A percentile compares a stretch with the other conserved stretches of the same genome.
These are phyloP conservation scores for Nemania serpens DNA, from an alignment of 2,329 filamentous ascomycete species.

Conservation along the genomic window DNA sequence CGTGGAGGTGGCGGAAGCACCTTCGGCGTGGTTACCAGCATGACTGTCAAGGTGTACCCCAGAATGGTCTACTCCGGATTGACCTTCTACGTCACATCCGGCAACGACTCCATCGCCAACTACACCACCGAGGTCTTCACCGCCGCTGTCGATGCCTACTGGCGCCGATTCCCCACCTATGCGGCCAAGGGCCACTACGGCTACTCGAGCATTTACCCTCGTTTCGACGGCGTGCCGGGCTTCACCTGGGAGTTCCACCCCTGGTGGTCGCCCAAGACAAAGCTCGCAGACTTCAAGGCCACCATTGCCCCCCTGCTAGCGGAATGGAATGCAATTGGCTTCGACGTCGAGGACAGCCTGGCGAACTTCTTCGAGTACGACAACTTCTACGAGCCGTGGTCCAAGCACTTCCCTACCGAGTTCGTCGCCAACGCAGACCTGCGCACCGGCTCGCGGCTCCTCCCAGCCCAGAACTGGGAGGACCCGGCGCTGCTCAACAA, in stretches of 20 bases:
- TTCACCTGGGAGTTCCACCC: conserved; percentile 32
- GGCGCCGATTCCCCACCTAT: conserved; percentile 20
- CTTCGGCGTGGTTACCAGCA: conserved; percentile 43
- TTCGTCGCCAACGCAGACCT: conserved; percentile 17
- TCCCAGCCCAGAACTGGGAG: conserved; percentile 46
- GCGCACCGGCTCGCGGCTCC: conserved; percentile 46
- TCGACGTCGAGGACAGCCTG: conserved; percentile 6
- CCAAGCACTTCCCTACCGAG: conserved; percentile 45
- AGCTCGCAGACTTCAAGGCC: conserved; percentile 40
- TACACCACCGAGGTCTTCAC: conserved; percentile 34
- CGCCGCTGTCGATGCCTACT: conserved; percentile 41
- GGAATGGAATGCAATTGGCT: conserved; percentile 20
- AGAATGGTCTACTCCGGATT: conserved; percentile 44
- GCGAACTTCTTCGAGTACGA: conserved; percentile 38
- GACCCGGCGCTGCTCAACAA: conserved; percentile 36
- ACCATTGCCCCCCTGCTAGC: conserved; percentile 41
- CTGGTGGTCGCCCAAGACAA: conserved; percentile 45
- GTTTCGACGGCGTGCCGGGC: conserved; percentile 26
- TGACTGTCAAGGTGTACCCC: conserved; percentile 44
- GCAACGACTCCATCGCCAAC: conserved; percentile 32
- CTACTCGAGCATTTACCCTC: conserved; percentile 28
- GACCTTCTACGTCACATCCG: conserved; percentile 37
- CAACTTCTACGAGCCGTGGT: conserved; percentile 24
- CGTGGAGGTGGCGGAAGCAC: conserved; percentile 50
- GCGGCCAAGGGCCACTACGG: conserved; percentile 33